Evolutionary conservation across 1,284 basidiomycete genomes (phyloP), one percentile per base, ranked within the genome.

Genomic region (Crepidotus sp.): DNA sequence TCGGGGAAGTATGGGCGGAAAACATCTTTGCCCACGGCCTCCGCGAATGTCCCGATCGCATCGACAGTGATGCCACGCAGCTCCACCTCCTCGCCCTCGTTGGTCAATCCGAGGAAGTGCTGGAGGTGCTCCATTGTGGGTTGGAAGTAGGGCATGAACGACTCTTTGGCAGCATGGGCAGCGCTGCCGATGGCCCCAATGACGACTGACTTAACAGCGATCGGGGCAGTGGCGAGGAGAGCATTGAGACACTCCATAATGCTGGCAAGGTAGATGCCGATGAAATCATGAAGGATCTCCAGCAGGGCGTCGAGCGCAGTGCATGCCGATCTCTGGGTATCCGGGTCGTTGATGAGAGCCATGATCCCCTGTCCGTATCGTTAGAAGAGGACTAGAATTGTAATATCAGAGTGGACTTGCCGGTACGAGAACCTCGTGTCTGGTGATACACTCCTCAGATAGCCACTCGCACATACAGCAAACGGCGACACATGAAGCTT

Each of bases 381-480:
- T 44, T 19, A 48, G 31, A 21, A 42, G 7, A 29, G 14, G 17
- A 36, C 30, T 15, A 31, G 22, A 38, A 49, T 14, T 46, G 6
- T 8, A 25, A 19, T 34, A 18, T 6, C 27, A 29, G 36, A 41
- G 40, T 8, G n/a, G 30, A 71, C 82, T 54, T 57, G 88, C 85
- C 33, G 96, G 96, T 46, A 99, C 76, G 40, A 98, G 80, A 45
- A 82, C 73, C 8, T 73, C 71, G 67, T 98, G 96, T 59, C 85
- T 85, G 31, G 80, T 70, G 18, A 83, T 81, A 59, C 91, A 95
- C 57, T 96, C 91, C 37, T 97, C 95, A 55, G 95, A 91, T 21
- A 98, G 74, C 89, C 93, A 97, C 67, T 99, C 96, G 62, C 95
- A 98, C 42, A 98, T 69, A 67, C 95, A 98, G 60, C 91, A 92